Base-by-base conservation (phyloP, 73 alveolate genomes). In the Paramecium pentaurelia region DNA sequence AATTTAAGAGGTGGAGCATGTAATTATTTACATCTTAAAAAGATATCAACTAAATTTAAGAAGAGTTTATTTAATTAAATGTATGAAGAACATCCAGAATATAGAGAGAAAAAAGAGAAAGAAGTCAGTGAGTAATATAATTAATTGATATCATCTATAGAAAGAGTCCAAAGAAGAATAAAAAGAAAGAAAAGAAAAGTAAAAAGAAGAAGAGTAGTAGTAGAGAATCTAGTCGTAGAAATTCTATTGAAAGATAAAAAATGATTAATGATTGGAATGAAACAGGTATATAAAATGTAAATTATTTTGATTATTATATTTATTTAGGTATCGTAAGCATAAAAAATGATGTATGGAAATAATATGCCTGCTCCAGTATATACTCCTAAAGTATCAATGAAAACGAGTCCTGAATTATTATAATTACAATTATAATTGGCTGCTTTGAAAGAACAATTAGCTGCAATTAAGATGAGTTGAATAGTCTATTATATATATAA, bases 81-180 rank as follows among this genome's bases (percentile, higher is more conserved):
- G 99, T 98, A 99, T 86, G 98, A 97, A 28, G 99, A 97, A 44
- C 99, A 98, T 92, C 99, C 99, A n/a, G 99, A 98, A 83, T 98
- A 97, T 94, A 97, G 95, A 94, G 96, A 97, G 34, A 93, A 86
- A 86, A 95, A 93, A 44, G 93, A 95, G 59, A 91, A 94, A 64
- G 95, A 95, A 94, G 85, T 95, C 59, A 58, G 90, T 38, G 93
- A 64, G 84, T 64, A 64, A 64, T 4, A 0, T 14, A 8, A 64
- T 64, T 32, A 11, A 64, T 28, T 60, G 5, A 28, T 64, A 32
- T n/a, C 1, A 6, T 40, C 0, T n/a, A 28, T 64, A 64, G 84
- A n/a, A 64, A 64, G 47, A 64, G 84, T 64, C 47, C 51, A 2
- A 80, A 80, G 54, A 3, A 80, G 18, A 5, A 80, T 25, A 54